Evolutionary conservation across 2,329 filamentous ascomycete species (phyloP), one percentile per base, ranked within the genome.

Genomic region (Volutella citrinella): DNA sequence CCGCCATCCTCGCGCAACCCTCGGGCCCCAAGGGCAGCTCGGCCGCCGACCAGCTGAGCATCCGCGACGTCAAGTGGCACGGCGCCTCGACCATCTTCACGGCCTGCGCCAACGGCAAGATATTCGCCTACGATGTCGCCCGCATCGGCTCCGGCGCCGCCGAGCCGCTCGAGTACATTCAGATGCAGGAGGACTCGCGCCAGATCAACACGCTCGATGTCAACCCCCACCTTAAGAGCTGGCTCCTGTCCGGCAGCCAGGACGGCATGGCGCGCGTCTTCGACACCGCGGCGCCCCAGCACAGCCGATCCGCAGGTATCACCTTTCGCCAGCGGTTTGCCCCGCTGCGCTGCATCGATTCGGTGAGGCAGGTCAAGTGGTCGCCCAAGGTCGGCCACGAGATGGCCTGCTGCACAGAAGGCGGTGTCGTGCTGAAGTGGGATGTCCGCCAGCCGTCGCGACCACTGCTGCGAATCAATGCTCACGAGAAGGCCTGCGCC

Each of bases 151-250:
- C 64, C 3, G 66, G 64, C 4, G 59, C 60, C 7, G 57, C 63
- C 4, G 58, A 69, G 10, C 68, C 69, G 5, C 56, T 80, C 31
- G 76, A 76, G 23, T 73, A 71, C 20, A 69, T 80, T 20, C 72
- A 80, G 53, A 75, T 69, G 31, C 69, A 72, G 27, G 78, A 82
- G 48, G 78, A 82, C 46, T 72, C 74, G 27, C 71, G 79, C 4
- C 78, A 82, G 60, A 69, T 83, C 45, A 81, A 82, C 45, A 72
- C 74, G 19, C 63, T 83, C 9, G 78, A 80, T 44, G 72, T 82
- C 43, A 82, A 78, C 42, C 79, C 79, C 0, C 76, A 80, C 46
- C 61, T 68, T 22, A 69, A 70, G 32, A 73, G 70, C 7, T 78
- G 69, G 60, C 56, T 83, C 10, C 62, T 82, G 5, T 80, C 79